phyloP scores from a whole-genome alignment of 2,329 filamentous ascomycete species.

The Arthrobotrys sphaeroides region DNA sequence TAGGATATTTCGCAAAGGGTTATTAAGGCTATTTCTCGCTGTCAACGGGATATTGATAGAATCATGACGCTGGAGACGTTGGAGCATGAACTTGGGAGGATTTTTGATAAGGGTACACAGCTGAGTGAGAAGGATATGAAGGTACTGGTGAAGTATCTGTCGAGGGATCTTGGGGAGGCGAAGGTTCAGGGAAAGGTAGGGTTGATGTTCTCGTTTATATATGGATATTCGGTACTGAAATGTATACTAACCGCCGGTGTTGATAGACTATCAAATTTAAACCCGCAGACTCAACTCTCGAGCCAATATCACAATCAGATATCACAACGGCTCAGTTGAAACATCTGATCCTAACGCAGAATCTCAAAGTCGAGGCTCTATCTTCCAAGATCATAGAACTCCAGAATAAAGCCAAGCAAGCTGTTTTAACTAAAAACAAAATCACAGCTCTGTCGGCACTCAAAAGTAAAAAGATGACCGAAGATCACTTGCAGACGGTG shows the following conservation, averaged over 20 bases:
- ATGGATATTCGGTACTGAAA: neutral
- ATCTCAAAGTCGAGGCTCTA: conserved; percentile 73
- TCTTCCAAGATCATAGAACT: conserved; percentile 66
- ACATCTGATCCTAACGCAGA: conserved; percentile 75
- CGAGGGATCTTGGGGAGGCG: conserved; percentile 70
- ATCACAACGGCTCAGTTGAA: conserved; percentile 81
- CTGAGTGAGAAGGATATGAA: conserved; percentile 74
- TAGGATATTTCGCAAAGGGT: conserved; percentile 68
- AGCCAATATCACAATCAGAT: conserved; percentile 78
- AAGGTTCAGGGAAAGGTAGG: conserved; percentile 63
- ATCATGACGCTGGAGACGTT: conserved; percentile 76
- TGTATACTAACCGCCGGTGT: conserved; percentile 66
- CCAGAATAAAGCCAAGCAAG: conserved; percentile 71
- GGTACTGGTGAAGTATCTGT: conserved; percentile 74
- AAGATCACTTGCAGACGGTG: conserved; percentile 76
- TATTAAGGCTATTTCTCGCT: conserved; percentile 62
- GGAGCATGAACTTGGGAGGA: conserved; percentile 66
- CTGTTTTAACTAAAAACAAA: conserved; percentile 77
- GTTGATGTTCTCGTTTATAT: conserved; percentile 11
- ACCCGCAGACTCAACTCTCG: conserved; percentile 63
- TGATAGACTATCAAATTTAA: conserved; percentile 78
- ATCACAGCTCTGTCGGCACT: conserved; percentile 79
- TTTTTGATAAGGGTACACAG: conserved; percentile 63
- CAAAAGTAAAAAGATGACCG: conserved; percentile 81
- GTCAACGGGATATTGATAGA: conserved; percentile 70